phyloP scores from a whole-genome alignment of 139 green algal species.

The Haematococcus sp. region DNA sequence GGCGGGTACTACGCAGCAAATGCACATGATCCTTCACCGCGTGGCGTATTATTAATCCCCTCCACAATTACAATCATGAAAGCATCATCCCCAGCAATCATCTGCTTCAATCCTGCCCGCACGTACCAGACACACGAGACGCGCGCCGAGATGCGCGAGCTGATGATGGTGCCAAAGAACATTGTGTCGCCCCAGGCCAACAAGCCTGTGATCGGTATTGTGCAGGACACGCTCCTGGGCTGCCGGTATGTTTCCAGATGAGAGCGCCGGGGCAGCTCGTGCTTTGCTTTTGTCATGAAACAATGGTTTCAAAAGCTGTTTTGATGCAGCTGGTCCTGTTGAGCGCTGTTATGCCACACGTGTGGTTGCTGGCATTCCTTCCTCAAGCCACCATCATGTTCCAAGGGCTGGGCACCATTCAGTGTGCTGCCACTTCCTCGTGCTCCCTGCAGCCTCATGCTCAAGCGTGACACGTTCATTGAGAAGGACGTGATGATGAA shows the following conservation, averaged over 20 bases:
- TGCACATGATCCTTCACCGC: neutral
- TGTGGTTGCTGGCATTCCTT: no score
- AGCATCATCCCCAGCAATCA: no score
- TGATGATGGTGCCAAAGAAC: conserved; percentile 98
- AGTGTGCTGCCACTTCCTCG: no score
- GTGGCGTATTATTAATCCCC: neutral
- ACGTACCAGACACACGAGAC: conserved; percentile 89
- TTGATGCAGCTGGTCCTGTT: no score
- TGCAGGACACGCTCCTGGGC: conserved; percentile 95
- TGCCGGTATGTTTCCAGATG: conserved; percentile 51
- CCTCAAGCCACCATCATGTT: no score
- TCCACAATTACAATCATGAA: no score
- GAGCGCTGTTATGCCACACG: no score
- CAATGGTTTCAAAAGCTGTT: no score
- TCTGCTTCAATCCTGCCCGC: no score
- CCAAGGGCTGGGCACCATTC: no score
- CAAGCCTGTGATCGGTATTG: conserved; percentile 98
- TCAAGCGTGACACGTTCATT: conserved; percentile 98
- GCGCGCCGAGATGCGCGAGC: conserved; percentile 88
- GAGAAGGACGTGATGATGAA: conserved; percentile 96
- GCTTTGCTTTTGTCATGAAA: no score
- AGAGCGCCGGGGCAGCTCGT: no score
- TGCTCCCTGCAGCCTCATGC: conserved; percentile 85
- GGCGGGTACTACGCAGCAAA: neutral
- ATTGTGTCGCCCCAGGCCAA: conserved; percentile 97